These are phyloP conservation scores for Talaromyces sp. DNA, from an alignment of 2,329 filamentous ascomycete genomes.

Conservation along the genomic window DNA sequence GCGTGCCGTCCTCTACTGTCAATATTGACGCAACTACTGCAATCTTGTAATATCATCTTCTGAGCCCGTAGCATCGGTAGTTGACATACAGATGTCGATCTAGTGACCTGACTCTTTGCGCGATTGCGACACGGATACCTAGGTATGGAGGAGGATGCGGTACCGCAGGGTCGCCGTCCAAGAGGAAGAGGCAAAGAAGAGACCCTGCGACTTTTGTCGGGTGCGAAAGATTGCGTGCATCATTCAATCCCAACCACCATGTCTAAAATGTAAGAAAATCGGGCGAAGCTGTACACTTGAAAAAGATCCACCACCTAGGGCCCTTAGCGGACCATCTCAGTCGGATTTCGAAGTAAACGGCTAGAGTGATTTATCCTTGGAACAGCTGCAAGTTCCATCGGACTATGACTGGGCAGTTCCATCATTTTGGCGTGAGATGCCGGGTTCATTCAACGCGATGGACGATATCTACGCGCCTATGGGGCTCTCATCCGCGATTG, in stretches of 20 bases:
- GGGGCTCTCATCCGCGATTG: neutral
- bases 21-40: too few relatives aligned
- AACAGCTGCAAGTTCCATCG: neutral
- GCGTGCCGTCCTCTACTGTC: too few relatives aligned
- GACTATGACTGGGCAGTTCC: neutral
- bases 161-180: neutral
- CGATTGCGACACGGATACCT: too few relatives aligned
- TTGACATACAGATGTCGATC: too few relatives aligned
- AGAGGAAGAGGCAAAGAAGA: neutral
- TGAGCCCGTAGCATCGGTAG: too few relatives aligned
- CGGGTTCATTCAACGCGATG: neutral
- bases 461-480: neutral
- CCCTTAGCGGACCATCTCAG: neutral
- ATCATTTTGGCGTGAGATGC: neutral
- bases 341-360: neutral
- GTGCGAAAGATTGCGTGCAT: neutral
- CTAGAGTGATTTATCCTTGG: neutral
- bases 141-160: neutral
- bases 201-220: neutral
- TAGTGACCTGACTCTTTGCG: too few relatives aligned
- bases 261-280: neutral
- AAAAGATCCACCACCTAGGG: neutral
- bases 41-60: too few relatives aligned
- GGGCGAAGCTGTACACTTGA: neutral
- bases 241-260: neutral